Evolutionary conservation across 2,329 filamentous ascomycete genomes (phyloP).

Genomic region (Penicillium sp.): DNA sequence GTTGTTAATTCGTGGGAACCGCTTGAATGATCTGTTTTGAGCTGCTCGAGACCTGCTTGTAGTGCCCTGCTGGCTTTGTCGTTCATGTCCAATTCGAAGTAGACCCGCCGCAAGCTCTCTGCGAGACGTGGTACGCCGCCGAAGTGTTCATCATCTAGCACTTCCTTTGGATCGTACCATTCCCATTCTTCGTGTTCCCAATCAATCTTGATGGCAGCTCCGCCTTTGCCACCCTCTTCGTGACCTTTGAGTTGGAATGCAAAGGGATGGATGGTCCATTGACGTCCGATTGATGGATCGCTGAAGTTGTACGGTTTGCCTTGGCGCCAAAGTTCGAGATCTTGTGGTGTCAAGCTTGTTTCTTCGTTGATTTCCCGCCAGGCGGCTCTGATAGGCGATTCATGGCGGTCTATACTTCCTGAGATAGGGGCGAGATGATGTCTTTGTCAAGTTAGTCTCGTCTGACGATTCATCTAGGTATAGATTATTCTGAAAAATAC

Average conservation of each 20-base stretch:
- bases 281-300: conserved; percentile 57
- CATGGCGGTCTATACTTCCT: conserved; percentile 60
- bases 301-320: conserved; percentile 63
- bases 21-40: conserved; percentile 62
- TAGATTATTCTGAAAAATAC: neutral
- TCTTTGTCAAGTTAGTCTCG: conserved; percentile 42
- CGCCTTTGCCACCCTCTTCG: conserved; percentile 36
- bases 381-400: conserved; percentile 61
- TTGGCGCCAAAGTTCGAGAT: conserved; percentile 57
- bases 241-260: conserved; percentile 53
- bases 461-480: no score
- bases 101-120: conserved; percentile 62
- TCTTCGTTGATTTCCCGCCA: conserved; percentile 67
- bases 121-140: conserved; percentile 61
- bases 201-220: conserved; percentile 58
- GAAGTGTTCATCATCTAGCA: conserved; percentile 53
- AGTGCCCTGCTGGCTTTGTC: conserved; percentile 52
- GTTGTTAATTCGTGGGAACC: conserved; percentile 63
- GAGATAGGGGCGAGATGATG: conserved; percentile 64
- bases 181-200: conserved; percentile 65
- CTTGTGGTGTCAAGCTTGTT: conserved; percentile 56
- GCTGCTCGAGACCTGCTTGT: conserved; percentile 50
- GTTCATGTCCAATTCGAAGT: conserved; percentile 60
- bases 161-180: conserved; percentile 59
- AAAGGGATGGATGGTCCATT: conserved; percentile 68